Evolutionary conservation across 1,139 yeast genomes (phyloP), one percentile per base, ranked within the genome.

Genomic region (Pichia cactophila): DNA sequence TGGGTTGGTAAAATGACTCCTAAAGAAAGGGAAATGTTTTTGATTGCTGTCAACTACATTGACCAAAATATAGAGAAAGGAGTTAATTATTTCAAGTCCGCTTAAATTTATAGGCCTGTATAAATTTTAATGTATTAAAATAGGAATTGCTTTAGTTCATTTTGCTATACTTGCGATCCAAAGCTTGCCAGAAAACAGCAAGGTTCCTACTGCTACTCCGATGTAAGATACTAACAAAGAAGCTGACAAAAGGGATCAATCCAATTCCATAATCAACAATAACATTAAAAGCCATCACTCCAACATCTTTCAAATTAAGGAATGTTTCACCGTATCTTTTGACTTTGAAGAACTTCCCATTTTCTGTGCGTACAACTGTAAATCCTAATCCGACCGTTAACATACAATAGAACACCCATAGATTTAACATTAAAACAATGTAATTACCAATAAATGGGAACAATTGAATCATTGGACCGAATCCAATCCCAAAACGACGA

Each of bases 171-270:
- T 38, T 26, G 4, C 33, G 20, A 2, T 51, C 50, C 44, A 51
- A n/a, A 2, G 50, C 37, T 28, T 50, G 46, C 52, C 52, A 50
- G 17, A 54, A 49, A 26, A 52, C 40, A 11, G 50, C 48, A 26
- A 55, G 49, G 62, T 86, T 86, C 53, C 95, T 69, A 33, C 87
- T 82, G 58, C 85, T 85, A 49, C 89, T 80, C 68, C 85, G 83
- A 68, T 83, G 86, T 48, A 81, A 69, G 29, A 86, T 79, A 54
- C 80, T 80, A 49, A 83, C 72, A 43, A 84, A 65, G 57, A 79
- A 86, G 11, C 95, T 95, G 17, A 86, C 78, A 40, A 86, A 54
- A 1, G 95, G 95, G 42, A 84, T 76, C 58, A 86, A 67, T 0
- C 92, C 89, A 47, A 86, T 68, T 1, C 74, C 73, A 59, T 84